Percentiles rank a stretch among this genome's conserved stretches.
These are phyloP conservation scores for Chaetomiaceae sp. DNA, from an alignment of 2,329 filamentous ascomycete genomes.

Conservation along the genomic window DNA sequence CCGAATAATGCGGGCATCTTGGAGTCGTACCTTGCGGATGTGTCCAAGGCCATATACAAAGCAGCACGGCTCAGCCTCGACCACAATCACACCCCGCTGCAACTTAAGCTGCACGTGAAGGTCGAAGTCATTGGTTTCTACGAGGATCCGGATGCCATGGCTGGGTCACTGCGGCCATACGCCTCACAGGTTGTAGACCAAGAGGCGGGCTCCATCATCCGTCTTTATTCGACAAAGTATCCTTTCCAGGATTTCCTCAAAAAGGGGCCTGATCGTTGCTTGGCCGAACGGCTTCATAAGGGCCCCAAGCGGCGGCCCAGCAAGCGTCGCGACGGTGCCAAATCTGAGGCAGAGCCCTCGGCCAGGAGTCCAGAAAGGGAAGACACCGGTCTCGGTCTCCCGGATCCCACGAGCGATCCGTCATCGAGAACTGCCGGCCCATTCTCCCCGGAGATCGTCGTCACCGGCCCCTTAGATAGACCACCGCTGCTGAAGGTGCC, in stretches of 20 bases:
- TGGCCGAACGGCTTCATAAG: constrained; percentile 47
- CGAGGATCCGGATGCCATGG: constrained; percentile 44
- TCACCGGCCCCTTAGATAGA: constrained; percentile 32
- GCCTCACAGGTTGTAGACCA: constrained; percentile 28
- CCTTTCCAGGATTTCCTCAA: constrained; percentile 51
- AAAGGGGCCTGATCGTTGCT: constrained; percentile 52
- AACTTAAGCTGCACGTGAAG: constrained; percentile 49
- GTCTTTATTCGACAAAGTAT: constrained; percentile 49
- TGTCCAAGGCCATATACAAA: constrained; percentile 36
- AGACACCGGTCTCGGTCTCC: constrained; percentile 15
- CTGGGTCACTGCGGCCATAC: constrained; percentile 33
- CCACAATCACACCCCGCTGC: constrained; percentile 42
- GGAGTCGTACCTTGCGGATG: constrained; percentile 37
- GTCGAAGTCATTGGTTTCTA: constrained; percentile 59
- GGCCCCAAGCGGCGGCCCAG: constrained; percentile 10
- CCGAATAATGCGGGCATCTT: constrained; percentile 46
- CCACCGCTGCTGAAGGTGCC: constrained; percentile 34
- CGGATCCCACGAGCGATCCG: constrained; percentile 11
- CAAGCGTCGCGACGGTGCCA: neutral
- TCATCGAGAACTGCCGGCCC: constrained; percentile 15
- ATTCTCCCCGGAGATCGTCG: constrained; percentile 36
- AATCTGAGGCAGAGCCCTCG: neutral
- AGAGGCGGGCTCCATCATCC: constrained; percentile 37
- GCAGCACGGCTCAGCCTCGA: constrained; percentile 34
- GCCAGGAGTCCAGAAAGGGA: constrained; percentile 6